Conservation (phyloP, 768 basidiomycete genomes). For the Botryobasidium botryosum region DNA sequence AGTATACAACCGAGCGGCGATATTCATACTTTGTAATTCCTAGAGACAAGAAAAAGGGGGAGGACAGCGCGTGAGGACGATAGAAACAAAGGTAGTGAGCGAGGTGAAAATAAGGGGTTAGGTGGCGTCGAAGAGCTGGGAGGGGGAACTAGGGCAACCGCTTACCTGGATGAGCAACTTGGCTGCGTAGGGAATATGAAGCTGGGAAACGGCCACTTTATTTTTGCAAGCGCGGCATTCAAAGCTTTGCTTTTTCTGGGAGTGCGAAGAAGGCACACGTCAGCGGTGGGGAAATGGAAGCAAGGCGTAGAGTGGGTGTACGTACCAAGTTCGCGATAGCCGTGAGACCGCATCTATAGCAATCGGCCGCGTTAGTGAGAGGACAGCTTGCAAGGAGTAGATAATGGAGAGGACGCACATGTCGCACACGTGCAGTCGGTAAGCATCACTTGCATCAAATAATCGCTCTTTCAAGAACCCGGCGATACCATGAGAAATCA, state of each 20-base stretch:
- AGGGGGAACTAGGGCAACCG: slow-evolving; percentile 4
- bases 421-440: slow-evolving; percentile 90
- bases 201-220: slow-evolving; percentile 83
- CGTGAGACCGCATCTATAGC: slow-evolving; percentile 71
- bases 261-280: slow-evolving; percentile 1
- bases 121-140: neutral
- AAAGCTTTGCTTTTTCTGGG: slow-evolving; percentile 91
- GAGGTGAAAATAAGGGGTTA: neutral
- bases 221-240: slow-evolving; percentile 97
- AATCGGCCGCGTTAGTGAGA: neutral
- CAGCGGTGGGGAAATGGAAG: neutral
- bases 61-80: neutral
- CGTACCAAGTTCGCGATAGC: slow-evolving; percentile 90
- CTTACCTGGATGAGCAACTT: slow-evolving; percentile 87
- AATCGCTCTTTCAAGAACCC: slow-evolving; percentile 95
- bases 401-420: slow-evolving; percentile 48
- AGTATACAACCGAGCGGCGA: slow-evolving; percentile 73
- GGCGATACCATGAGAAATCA: slow-evolving; percentile 99
- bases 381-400: too few species aligned
- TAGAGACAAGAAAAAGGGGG: slow-evolving; percentile 17
- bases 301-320: slow-evolving; percentile 14
- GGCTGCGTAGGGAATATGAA: slow-evolving; percentile 92
- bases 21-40: slow-evolving; percentile 95
- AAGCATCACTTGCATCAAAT: slow-evolving; percentile 85
- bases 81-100: neutral